Evolutionary conservation across 2,329 filamentous ascomycete genomes (phyloP).

Genomic region (Pseudogymnoascus sp.): DNA sequence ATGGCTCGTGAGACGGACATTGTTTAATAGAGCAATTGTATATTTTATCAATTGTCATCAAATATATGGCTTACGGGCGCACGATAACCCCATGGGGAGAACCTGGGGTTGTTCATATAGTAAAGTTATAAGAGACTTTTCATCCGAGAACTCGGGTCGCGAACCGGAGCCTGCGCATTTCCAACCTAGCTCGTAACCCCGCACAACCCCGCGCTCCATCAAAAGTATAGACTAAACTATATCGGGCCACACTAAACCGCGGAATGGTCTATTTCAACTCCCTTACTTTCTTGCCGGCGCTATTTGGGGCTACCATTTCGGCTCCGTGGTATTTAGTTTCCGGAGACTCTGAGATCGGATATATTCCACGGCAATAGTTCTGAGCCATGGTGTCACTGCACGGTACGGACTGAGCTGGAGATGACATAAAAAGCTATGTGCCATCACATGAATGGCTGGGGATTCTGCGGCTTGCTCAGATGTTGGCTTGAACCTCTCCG

Average conservation of each 20-base stretch:
- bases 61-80: not conserved
- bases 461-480: not conserved
- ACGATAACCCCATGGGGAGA: not conserved
- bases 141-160: not conserved
- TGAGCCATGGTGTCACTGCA: not conserved
- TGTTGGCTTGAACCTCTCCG: not conserved
- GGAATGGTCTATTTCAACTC: not conserved
- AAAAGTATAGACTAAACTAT: not conserved
- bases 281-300: not conserved
- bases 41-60: not conserved
- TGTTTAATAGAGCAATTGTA: constrained; percentile 14
- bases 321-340: not conserved
- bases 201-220: constrained; percentile 1
- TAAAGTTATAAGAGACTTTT: constrained; percentile 1
- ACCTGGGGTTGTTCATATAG: not conserved
- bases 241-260: not conserved
- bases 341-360: not conserved
- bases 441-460: not conserved
- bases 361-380: not conserved
- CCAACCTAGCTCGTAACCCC: not conserved
- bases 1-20: constrained; percentile 24
- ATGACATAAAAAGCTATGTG: not conserved
- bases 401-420: not conserved
- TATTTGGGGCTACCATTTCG: constrained; percentile 1
- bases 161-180: not conserved